phyloP scores from a whole-genome alignment of 139 green algal species.

The Chlorella sp. region DNA sequence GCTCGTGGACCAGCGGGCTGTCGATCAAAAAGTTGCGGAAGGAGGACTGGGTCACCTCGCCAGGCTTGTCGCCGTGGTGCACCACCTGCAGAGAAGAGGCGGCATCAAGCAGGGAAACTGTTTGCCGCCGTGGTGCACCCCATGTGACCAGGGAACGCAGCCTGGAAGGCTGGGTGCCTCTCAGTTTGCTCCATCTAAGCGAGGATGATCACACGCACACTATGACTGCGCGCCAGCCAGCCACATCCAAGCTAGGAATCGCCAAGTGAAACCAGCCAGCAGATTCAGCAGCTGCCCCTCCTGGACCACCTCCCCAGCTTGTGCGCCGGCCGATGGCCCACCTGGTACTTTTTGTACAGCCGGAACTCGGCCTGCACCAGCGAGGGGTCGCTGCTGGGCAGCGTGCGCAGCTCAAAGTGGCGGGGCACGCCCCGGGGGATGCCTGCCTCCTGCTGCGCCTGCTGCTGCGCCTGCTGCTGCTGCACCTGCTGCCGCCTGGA shows the following conservation, averaged over 20 bases:
- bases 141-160: too few species aligned
- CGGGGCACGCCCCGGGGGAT: slow-evolving; percentile 16
- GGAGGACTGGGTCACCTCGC: slow-evolving; percentile 40
- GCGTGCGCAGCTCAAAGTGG: slow-evolving; percentile 40
- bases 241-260: too few species aligned
- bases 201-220: too few species aligned
- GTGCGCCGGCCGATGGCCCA: not conserved
- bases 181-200: too few species aligned
- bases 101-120: too few species aligned
- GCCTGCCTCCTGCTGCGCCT: not conserved
- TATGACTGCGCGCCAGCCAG: too few species aligned
- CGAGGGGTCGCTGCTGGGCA: slow-evolving; percentile 13
- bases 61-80: slow-evolving; percentile 66
- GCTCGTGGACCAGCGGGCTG: slow-evolving; percentile 57
- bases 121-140: too few species aligned
- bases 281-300: not conserved
- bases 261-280: too few species aligned
- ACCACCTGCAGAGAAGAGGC: not conserved
- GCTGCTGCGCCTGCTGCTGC: slow-evolving; percentile 1
- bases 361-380: slow-evolving; percentile 42
- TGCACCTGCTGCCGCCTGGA: not conserved
- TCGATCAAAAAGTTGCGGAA: slow-evolving; percentile 77
- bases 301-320: not conserved
- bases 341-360: slow-evolving; percentile 51
- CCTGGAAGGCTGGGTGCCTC: too few species aligned